Conservation (phyloP, 2,329 filamentous ascomycete genomes). For the Aquanectria penicillioides region DNA sequence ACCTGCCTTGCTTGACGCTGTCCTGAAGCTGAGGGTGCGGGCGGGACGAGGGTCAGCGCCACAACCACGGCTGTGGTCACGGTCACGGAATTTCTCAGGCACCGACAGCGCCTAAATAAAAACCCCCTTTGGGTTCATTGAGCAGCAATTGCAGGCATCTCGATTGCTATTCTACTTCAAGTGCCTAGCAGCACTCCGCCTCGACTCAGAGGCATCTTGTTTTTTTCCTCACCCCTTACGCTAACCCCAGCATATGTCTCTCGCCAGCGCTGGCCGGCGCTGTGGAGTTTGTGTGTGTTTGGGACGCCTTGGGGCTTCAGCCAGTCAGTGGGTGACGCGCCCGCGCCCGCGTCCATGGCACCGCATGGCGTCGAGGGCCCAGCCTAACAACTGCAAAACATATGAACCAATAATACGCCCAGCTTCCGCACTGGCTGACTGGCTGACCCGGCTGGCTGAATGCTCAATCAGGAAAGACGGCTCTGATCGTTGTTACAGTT, state of each 20-base stretch:
- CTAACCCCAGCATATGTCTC: neutral
- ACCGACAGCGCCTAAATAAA: too few relatives aligned
- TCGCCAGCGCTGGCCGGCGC: neutral
- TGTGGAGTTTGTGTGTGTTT: constrained; percentile 15
- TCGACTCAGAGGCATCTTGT: too few relatives aligned
- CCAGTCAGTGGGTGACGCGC: constrained; percentile 16
- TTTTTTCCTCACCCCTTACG: too few relatives aligned
- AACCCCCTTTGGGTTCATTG: too few relatives aligned
- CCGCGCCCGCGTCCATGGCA: constrained; percentile 7
- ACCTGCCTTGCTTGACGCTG: too few relatives aligned
- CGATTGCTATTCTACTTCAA: too few relatives aligned
- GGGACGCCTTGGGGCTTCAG: constrained; percentile 18
- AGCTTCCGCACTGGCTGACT: constrained; percentile 1
- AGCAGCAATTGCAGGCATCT: too few relatives aligned
- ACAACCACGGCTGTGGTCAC: too few relatives aligned
- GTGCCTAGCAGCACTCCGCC: too few relatives aligned
- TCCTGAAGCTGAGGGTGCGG: too few relatives aligned
- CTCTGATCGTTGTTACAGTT: neutral
- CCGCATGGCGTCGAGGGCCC: neutral
- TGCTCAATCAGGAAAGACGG: constrained; percentile 7
- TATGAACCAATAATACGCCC: constrained; percentile 9
- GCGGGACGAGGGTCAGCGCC: neutral
- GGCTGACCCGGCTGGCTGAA: constrained; percentile 15
- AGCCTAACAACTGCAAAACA: too few relatives aligned
- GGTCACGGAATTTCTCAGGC: constrained; percentile 44